These are phyloP conservation scores for Carex cristatella DNA, from an alignment of 176 grass and related monocot genomes.

Conservation along the genomic window DNA sequence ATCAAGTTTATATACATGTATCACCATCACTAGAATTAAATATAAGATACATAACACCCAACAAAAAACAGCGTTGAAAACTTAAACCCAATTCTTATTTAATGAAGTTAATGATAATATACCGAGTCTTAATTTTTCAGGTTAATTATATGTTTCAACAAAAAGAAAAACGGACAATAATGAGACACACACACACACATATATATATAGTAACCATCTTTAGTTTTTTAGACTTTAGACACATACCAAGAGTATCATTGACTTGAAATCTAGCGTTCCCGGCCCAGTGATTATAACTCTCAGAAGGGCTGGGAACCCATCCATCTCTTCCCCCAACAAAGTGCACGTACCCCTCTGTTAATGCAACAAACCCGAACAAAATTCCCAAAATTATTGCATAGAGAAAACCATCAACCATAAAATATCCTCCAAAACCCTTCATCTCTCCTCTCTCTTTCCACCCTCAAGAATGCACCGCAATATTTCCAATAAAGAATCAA, in stretches of 20 bases:
- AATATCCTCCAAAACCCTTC: not conserved
- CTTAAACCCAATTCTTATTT: too few species aligned
- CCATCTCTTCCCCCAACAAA: constrained; percentile 60
- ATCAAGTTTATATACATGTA: too few species aligned
- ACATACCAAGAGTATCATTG: constrained; percentile 63
- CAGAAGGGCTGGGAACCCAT: constrained; percentile 61
- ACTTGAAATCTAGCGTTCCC: constrained; percentile 61
- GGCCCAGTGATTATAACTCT: constrained; percentile 80
- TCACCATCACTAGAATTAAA: too few species aligned
- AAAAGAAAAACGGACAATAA: too few species aligned
- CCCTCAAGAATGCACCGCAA: not conserved
- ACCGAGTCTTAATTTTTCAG: too few species aligned
- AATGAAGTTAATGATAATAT: too few species aligned
- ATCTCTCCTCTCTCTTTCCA: not conserved
- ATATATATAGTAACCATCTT: too few species aligned
- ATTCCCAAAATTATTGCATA: not conserved
- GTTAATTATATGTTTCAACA: too few species aligned
- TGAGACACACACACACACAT: too few species aligned
- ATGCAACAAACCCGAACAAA: constrained; percentile 25
- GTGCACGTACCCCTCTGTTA: constrained; percentile 55
- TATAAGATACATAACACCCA: too few species aligned
- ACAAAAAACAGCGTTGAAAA: too few species aligned
- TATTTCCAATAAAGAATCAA: not conserved
- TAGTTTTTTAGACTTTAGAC: too few species aligned
- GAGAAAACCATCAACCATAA: not conserved